Evolutionary conservation across 2,329 filamentous ascomycete genomes (phyloP).

Genomic region (Pseudocercospora cruenta): DNA sequence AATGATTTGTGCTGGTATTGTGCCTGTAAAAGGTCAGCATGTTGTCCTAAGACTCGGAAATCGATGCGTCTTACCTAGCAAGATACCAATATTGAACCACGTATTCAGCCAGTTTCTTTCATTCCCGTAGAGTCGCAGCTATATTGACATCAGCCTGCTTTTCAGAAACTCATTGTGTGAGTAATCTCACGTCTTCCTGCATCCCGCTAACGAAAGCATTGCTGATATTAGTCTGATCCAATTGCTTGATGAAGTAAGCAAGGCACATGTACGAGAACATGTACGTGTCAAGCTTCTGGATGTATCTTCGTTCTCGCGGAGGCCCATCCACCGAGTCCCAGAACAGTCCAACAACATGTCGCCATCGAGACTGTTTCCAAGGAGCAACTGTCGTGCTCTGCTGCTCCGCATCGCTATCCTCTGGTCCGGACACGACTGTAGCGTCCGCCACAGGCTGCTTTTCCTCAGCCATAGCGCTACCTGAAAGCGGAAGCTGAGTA

Average conservation of each 20-base stretch:
- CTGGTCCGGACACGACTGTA: neutral
- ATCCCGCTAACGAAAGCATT: constrained; percentile 50
- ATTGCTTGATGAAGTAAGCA: constrained; percentile 20
- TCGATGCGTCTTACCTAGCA: neutral
- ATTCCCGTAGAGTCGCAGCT: constrained; percentile 40
- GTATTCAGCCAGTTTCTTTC: constrained; percentile 39
- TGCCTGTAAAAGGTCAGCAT: neutral
- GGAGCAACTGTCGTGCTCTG: neutral
- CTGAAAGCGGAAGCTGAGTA: neutral
- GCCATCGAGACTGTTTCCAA: constrained; percentile 12
- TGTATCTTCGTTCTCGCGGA: constrained; percentile 17
- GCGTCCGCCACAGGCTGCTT: neutral
- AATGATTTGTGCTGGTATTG: constrained; percentile 39
- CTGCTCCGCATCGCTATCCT: neutral
- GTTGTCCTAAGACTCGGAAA: neutral
- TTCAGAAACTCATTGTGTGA: too few species aligned
- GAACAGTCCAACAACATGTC: constrained; percentile 13
- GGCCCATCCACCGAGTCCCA: constrained; percentile 17
- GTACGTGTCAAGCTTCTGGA: constrained; percentile 17
- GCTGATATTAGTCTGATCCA: constrained; percentile 20
- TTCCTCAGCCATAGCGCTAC: neutral
- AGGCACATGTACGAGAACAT: constrained; percentile 18
- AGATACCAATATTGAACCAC: constrained; percentile 23
- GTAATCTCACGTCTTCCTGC: constrained; percentile 40
- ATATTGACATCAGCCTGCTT: neutral